A percentile compares a stretch with the other conserved stretches of the same genome.
Conservation (phyloP, 345 rosid species). For the Cardiospermum halicacabum region DNA sequence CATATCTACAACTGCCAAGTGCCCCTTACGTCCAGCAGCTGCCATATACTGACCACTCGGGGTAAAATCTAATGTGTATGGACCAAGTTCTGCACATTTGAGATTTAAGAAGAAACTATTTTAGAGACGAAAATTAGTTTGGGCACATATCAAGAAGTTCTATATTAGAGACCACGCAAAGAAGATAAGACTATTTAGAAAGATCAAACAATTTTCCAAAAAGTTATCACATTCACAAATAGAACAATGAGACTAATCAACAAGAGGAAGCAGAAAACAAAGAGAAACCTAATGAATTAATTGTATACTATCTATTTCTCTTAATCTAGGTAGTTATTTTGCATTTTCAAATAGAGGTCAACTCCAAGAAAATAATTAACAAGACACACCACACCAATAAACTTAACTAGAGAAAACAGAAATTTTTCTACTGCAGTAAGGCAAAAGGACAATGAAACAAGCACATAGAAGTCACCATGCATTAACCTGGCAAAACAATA, state of each 20-base stretch:
- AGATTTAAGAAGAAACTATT: neutral
- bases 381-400: neutral
- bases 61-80: conserved; percentile 80
- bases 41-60: conserved; percentile 88
- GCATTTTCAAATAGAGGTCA: neutral
- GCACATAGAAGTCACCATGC: too few species aligned
- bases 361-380: neutral
- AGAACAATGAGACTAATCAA: neutral
- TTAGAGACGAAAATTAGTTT: neutral
- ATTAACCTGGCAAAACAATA: conserved; percentile 78
- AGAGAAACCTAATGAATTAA: neutral
- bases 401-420: neutral
- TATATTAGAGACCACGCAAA: neutral
- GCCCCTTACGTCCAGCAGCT: conserved; percentile 92
- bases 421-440: neutral
- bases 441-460: neutral
- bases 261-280: neutral
- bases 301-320: neutral
- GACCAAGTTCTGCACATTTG: conserved; percentile 74
- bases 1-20: conserved; percentile 81
- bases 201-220: neutral
- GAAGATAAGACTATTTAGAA: neutral
- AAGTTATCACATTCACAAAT: neutral
- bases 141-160: neutral
- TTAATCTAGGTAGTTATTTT: neutral